Evolutionary conservation across 108 stramenopile species (phyloP).

Genomic region (Skeletonema tropicum): DNA sequence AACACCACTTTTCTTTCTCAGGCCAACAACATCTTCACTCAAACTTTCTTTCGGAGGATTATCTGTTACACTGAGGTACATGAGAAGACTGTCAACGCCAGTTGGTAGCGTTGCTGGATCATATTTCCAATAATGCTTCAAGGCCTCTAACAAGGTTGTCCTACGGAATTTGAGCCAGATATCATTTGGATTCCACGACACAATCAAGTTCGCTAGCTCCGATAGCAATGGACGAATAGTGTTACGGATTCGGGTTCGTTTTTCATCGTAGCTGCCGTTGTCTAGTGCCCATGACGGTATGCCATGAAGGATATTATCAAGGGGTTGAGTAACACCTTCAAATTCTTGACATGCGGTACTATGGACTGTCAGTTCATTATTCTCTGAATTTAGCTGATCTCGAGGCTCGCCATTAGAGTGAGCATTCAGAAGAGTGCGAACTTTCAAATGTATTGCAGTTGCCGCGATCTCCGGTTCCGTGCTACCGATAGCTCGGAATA

Average conservation of each 20-base stretch:
- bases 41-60: conserved; percentile 36
- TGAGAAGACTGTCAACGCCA: conserved; percentile 75
- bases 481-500: conserved; percentile 69
- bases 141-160: conserved; percentile 66
- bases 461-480: conserved; percentile 71
- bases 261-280: conserved; percentile 41
- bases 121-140: conserved; percentile 82
- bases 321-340: conserved; percentile 73
- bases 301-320: conserved; percentile 82
- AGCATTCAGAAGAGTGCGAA: conserved; percentile 49
- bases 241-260: conserved; percentile 48
- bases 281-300: conserved; percentile 70
- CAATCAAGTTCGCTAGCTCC: conserved; percentile 64
- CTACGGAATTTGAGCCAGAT: conserved; percentile 82
- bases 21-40: conserved; percentile 68
- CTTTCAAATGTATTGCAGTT: conserved; percentile 48
- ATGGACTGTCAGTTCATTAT: conserved; percentile 65
- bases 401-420: conserved; percentile 78
- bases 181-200: conserved; percentile 80
- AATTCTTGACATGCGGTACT: conserved; percentile 78
- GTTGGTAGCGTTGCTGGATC: conserved; percentile 78
- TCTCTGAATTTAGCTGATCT: conserved; percentile 64
- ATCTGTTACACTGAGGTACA: conserved; percentile 66
- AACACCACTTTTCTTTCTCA: conserved; percentile 82
- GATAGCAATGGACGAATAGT: conserved; percentile 60